phyloP scores from a whole-genome alignment of 2,329 filamentous ascomycete genomes.

The Exophiala aquamarina region DNA sequence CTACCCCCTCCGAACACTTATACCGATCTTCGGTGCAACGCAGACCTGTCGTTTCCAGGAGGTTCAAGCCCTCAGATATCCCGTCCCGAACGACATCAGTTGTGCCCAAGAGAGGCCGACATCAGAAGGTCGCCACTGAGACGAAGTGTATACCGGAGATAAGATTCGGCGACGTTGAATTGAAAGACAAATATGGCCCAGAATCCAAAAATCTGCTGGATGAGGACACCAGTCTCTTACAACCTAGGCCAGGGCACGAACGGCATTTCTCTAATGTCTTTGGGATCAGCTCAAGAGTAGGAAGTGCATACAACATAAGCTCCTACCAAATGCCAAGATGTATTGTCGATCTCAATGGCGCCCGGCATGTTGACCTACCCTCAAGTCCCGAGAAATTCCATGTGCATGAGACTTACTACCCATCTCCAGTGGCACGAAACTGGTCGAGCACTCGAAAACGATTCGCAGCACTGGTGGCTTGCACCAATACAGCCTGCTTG shows the following conservation, averaged over 20 bases:
- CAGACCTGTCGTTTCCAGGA: too few relatives aligned
- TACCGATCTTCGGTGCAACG: too few relatives aligned
- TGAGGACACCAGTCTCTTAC: not conserved
- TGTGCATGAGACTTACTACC: constrained; percentile 44
- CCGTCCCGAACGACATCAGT: too few relatives aligned
- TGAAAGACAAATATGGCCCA: constrained; percentile 8
- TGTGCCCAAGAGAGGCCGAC: too few relatives aligned
- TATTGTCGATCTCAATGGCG: constrained; percentile 23
- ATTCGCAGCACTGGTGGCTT: constrained; percentile 67
- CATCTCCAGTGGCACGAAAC: constrained; percentile 67
- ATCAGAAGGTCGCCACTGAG: not conserved
- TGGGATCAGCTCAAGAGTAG: constrained; percentile 20
- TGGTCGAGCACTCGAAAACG: constrained; percentile 69
- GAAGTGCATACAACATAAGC: constrained; percentile 17
- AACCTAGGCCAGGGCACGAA: constrained; percentile 18
- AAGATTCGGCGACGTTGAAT: constrained; percentile 6
- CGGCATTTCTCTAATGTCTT: constrained; percentile 25
- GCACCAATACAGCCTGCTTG: constrained; percentile 70
- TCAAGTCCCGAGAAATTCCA: constrained; percentile 39
- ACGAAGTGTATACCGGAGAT: not conserved
- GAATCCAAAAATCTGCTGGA: constrained; percentile 10
- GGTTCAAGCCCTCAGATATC: too few relatives aligned
- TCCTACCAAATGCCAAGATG: constrained; percentile 2
- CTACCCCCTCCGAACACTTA: too few relatives aligned
- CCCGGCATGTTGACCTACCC: constrained; percentile 25